Evolutionary conservation across 352 stramenopile species (phyloP), one percentile per base, ranked within the genome.

Genomic region (Globisporangium cylindrosporum): DNA sequence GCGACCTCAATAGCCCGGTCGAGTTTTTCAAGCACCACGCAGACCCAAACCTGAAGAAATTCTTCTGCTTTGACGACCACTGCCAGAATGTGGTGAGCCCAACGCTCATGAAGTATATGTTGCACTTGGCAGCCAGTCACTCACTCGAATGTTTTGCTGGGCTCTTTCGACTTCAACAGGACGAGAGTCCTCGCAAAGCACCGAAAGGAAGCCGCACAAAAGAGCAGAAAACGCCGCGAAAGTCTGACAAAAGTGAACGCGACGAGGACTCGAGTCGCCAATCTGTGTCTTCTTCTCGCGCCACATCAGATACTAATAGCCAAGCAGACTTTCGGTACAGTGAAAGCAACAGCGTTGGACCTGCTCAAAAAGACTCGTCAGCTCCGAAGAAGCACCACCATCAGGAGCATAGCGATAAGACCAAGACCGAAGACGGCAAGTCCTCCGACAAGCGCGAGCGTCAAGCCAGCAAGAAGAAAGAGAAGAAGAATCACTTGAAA

Each of bases 31-130:
- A 89, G 41, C 67, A 78, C 18, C 71, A 88, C 59, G 73, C 73
- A 0, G 73, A 85, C 34, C 63, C 60, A 12, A 65, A 78, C 20
- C 69, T 91, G 5, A 91, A 88, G 78, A 61, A 43, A 49, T 90
- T 92, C 65, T 80, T 90, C 56, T 58, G 56, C n/a, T 90, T 92
- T 58, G 84, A 89, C 38, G 73, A 79, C 27, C 74, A 92, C 72
- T 92, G 84, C 62, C 71, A 82, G 24, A 66, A 84, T 27, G 77
- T 84, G 73, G 84, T 92, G 8, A 32, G 29, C 29, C 4, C 4
- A 32, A 8, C 29, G 4, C 29, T 32, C 29, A 32, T 32, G 29
- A 32, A 32, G 29, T 32, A 32, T 32, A 7, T 32, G 29, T 32
- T 7, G 4, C 4, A 32, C 29, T 32, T 32, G 29, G 4, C 4